These are phyloP conservation scores for Pachysandra terminalis DNA, from an alignment of 164 flowering plant genomes.

Conservation along the genomic window DNA sequence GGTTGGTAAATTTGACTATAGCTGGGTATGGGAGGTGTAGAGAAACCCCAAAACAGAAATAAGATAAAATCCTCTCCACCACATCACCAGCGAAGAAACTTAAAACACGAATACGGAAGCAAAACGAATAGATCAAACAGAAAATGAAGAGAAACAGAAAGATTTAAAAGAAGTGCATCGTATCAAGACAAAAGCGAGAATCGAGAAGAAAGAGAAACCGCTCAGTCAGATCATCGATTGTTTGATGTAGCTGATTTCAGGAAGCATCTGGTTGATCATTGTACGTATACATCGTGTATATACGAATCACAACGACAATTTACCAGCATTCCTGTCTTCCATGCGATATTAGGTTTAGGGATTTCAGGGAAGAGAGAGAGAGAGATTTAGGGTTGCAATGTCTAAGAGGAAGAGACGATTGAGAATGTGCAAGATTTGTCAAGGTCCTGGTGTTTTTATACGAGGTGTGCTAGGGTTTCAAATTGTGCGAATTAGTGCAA, in stretches of 20 bases:
- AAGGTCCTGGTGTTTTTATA: no score
- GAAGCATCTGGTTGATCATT: background rate
- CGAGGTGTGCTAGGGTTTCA: no score
- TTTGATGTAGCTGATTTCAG: background rate
- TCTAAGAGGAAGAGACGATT: no score
- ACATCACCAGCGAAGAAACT: background rate
- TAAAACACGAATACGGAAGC: background rate
- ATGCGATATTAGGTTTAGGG: background rate
- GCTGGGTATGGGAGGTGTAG: conserved; percentile 5
- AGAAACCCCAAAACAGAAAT: background rate
- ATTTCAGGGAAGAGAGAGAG: no score
- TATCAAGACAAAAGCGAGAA: conserved; percentile 14
- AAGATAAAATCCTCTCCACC: background rate
- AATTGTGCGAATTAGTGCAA: no score
- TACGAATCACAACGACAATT: background rate
- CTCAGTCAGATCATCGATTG: conserved; percentile 13
- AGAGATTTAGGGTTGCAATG: no score
- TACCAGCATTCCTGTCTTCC: background rate
- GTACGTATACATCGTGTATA: background rate
- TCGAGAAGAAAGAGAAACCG: conserved; percentile 1
- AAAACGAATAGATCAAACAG: background rate
- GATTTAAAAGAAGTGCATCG: background rate
- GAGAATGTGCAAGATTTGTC: no score
- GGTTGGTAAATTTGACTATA: background rate
- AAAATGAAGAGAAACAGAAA: background rate